These are phyloP conservation scores for Peronosclerospora sorghi DNA, from an alignment of 352 stramenopile species.

Conservation along the genomic window DNA sequence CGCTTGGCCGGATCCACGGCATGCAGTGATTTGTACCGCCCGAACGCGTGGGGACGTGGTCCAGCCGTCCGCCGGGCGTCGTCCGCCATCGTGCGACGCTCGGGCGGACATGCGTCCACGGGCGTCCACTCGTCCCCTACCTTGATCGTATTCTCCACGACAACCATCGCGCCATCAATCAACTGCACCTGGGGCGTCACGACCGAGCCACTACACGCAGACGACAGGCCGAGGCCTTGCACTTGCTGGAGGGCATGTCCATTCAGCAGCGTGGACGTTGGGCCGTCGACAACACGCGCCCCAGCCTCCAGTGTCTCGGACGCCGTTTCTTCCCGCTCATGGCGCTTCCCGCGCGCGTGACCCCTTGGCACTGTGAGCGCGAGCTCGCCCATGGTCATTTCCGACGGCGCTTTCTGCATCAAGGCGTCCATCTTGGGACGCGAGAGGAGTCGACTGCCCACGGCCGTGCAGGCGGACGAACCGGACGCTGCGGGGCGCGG, in stretches of 20 bases:
- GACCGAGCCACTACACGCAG: constrained; percentile 48
- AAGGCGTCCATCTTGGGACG: constrained; percentile 46
- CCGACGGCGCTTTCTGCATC: constrained; percentile 55
- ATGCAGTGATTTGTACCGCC: constrained; percentile 30
- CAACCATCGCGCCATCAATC: constrained; percentile 79
- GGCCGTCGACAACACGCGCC: constrained; percentile 3
- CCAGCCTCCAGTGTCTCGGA: constrained; percentile 15
- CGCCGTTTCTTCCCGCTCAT: constrained; percentile 47
- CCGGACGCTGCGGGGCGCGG: constrained; percentile 46
- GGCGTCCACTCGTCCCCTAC: constrained; percentile 40
- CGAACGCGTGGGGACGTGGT: constrained; percentile 22
- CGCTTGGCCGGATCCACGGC: constrained; percentile 38
- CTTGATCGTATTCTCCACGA: constrained; percentile 59
- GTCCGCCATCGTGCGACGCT: too few species aligned
- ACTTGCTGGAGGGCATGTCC: constrained; percentile 35
- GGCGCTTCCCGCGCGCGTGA: constrained; percentile 32
- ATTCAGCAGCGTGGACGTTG: constrained; percentile 24
- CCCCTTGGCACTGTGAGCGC: constrained; percentile 70
- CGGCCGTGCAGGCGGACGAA: constrained; percentile 24
- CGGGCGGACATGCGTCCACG: too few species aligned
- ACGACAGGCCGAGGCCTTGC: constrained; percentile 53
- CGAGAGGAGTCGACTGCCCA: constrained; percentile 11
- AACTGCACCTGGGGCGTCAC: constrained; percentile 74
- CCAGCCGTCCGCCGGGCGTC: constrained; percentile 23
- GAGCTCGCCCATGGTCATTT: constrained; percentile 83